Conservation (phyloP, 768 basidiomycete species). For the Daedaleopsis sinensis region DNA sequence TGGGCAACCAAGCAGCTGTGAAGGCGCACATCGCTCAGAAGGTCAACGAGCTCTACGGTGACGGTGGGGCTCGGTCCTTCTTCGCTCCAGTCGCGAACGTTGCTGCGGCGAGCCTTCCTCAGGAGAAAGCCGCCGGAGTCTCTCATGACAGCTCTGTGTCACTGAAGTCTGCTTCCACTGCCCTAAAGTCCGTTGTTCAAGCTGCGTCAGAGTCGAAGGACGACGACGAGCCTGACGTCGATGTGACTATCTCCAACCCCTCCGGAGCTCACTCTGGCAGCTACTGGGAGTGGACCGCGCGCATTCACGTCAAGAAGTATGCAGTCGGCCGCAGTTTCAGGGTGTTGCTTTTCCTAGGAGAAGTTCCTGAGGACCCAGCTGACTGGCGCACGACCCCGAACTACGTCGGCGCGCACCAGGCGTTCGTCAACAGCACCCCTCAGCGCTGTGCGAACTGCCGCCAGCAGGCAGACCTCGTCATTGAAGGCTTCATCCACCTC, state of each 20-base stretch:
- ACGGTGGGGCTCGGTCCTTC: background rate
- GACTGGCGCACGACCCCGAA: conserved; percentile 32
- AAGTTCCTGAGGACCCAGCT: conserved; percentile 30
- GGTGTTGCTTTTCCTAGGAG: conserved; percentile 52
- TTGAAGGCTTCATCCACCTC: conserved; percentile 26
- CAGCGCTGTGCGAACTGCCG: conserved; percentile 45
- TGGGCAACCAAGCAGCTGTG: conserved; percentile 32
- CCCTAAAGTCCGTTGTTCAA: too few relatives aligned
- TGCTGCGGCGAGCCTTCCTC: background rate
- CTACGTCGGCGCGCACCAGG: conserved; percentile 48
- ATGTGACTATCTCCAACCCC: background rate
- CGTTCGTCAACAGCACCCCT: conserved; percentile 41
- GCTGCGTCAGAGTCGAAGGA: too few relatives aligned
- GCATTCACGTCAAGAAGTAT: conserved; percentile 45
- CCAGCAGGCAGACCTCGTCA: conserved; percentile 9
- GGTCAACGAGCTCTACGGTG: conserved; percentile 39
- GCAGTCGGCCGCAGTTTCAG: conserved; percentile 46
- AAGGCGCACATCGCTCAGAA: conserved; percentile 34
- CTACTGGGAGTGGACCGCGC: conserved; percentile 45
- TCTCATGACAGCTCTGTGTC: background rate
- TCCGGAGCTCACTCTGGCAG: background rate
- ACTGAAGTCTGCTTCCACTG: background rate
- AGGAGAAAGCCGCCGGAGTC: background rate
- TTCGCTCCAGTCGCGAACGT: background rate
- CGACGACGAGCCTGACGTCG: background rate